Conservation (phyloP, 495 filamentous ascomycete species). For the Glonium stellatum region DNA sequence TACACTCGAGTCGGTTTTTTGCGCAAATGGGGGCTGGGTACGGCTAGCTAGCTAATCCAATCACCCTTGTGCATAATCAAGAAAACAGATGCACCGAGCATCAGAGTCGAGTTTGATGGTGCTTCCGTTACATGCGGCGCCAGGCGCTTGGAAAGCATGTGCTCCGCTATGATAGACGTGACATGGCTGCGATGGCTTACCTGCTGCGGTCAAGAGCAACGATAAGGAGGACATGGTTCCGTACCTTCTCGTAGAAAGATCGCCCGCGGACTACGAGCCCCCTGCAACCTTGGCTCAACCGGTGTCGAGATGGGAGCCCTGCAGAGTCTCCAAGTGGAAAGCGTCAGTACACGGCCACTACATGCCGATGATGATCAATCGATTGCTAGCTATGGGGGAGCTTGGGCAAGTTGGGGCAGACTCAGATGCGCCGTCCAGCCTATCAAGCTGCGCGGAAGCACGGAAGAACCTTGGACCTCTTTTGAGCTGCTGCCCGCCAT, state of each 20-base stretch:
- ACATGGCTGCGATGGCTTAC: constrained; percentile 6
- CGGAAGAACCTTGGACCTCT: neutral
- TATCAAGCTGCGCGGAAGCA: constrained; percentile 1
- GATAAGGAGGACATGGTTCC: constrained; percentile 11
- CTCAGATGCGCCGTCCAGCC: neutral
- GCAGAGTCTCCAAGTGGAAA: neutral
- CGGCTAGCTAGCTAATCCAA: constrained; percentile 3
- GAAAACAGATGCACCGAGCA: constrained; percentile 15
- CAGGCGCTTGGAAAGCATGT: constrained; percentile 26
- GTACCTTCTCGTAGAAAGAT: constrained; percentile 7
- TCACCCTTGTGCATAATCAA: constrained; percentile 29
- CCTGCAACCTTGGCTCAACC: neutral
- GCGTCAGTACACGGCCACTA: neutral
- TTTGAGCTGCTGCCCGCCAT: neutral
- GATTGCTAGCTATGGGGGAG: constrained; percentile 1
- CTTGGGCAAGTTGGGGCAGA: neutral
- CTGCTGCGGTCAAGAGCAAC: constrained; percentile 10
- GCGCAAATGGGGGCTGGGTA: neutral
- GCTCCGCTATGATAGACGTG: constrained; percentile 13
- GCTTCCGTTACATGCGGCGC: constrained; percentile 24
- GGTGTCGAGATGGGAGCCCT: constrained; percentile 4
- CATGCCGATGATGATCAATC: constrained; percentile 9
- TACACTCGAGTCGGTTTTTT: neutral
- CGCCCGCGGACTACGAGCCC: constrained; percentile 1
- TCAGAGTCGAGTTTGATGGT: constrained; percentile 14